phyloP scores from a whole-genome alignment of 306 rosid genomes.

The Lagenaria siceraria region DNA sequence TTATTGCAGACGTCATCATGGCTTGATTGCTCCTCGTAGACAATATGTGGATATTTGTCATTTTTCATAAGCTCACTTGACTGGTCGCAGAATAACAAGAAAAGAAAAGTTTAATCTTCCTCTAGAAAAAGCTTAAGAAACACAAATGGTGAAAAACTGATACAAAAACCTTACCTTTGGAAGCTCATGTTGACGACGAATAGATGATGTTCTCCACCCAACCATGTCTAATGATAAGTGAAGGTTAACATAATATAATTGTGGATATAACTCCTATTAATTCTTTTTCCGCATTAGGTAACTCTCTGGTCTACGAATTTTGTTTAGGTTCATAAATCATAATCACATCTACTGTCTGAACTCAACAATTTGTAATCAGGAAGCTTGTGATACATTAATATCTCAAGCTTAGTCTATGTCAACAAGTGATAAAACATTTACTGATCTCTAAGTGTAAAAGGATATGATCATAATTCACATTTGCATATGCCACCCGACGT shows the following conservation, averaged over 20 bases:
- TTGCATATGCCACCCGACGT: conserved; percentile 95
- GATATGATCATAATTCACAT: conserved; percentile 90
- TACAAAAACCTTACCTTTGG: conserved; percentile 51
- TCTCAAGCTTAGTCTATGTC: not conserved
- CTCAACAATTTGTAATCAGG: not conserved
- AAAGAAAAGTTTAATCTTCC: not conserved
- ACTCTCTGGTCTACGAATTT: not conserved
- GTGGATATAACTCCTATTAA: not conserved
- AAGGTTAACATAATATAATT: conserved; percentile 22
- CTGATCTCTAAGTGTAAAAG: conserved; percentile 13
- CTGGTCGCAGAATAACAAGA: conserved; percentile 25
- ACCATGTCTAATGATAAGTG: conserved; percentile 74
- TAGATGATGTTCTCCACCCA: conserved; percentile 99
- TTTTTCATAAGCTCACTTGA: conserved; percentile 50
- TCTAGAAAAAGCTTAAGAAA: conserved; percentile 6
- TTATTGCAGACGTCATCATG: conserved; percentile 12
- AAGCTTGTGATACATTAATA: not conserved
- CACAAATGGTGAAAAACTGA: conserved; percentile 1
- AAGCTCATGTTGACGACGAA: conserved; percentile 89
- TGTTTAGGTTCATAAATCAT: not conserved
- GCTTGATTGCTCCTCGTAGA: conserved; percentile 37
- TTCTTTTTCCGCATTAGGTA: not conserved
- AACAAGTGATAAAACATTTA: not conserved
- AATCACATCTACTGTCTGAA: not conserved
- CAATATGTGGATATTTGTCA: conserved; percentile 73